Percentiles rank a stretch among this genome's conserved stretches.
phyloP scores from a whole-genome alignment of 331 rosid genomes.

The Quercus phellos region DNA sequence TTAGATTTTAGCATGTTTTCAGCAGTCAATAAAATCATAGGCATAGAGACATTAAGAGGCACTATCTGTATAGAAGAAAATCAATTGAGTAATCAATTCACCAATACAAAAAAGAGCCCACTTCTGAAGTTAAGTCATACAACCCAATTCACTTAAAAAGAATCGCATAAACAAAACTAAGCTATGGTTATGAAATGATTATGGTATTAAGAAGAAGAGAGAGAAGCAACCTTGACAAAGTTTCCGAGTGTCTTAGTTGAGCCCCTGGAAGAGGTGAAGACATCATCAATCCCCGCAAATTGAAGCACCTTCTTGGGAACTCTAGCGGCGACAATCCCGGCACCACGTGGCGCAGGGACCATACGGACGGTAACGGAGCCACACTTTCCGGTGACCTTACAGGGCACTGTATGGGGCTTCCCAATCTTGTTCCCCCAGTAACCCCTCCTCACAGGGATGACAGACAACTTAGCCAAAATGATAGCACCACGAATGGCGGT shows the following conservation, averaged over 20 bases:
- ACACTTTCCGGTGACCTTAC: slow-evolving; percentile 77
- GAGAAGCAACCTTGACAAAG: slow-evolving; percentile 57
- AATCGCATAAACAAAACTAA: not conserved
- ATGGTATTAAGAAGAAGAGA: not conserved
- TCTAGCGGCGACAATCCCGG: slow-evolving; percentile 79
- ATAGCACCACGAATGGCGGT: slow-evolving; percentile 69
- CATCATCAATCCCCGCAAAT: slow-evolving; percentile 79
- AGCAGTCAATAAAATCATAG: too few relatives aligned
- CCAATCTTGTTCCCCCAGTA: slow-evolving; percentile 92
- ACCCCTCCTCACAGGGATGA: slow-evolving; percentile 66
- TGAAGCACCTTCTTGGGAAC: slow-evolving; percentile 83
- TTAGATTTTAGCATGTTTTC: too few relatives aligned
- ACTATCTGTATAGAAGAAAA: too few relatives aligned
- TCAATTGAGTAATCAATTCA: too few relatives aligned
- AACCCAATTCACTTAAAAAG: not conserved
- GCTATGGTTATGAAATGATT: too few relatives aligned
- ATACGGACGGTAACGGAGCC: slow-evolving; percentile 71
- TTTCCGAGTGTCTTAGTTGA: slow-evolving; percentile 80
- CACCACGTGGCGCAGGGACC: slow-evolving; percentile 80
- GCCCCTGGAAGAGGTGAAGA: slow-evolving; percentile 70
- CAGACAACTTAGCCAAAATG: slow-evolving; percentile 60
- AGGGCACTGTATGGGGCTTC: slow-evolving; percentile 73
- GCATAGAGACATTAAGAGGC: too few relatives aligned
- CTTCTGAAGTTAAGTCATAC: too few relatives aligned
- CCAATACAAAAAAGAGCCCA: too few relatives aligned